These are phyloP conservation scores for Hanseniaspora gamundiae DNA, from an alignment of 1,139 yeast species.

Conservation along the genomic window DNA sequence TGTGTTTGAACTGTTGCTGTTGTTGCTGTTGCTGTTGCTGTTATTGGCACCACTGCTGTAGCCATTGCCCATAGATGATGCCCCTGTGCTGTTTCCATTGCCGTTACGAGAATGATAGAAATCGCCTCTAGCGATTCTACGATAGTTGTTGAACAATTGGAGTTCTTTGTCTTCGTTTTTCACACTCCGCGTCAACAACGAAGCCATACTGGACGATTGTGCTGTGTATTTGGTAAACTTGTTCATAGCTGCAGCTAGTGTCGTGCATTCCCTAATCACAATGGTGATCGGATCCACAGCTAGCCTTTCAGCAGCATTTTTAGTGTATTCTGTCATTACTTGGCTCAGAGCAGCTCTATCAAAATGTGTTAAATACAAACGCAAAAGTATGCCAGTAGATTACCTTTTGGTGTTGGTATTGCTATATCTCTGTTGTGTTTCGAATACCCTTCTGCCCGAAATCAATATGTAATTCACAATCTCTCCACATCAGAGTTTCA, in stretches of 20 bases:
- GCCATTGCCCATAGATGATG: neutral
- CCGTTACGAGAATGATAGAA: neutral
- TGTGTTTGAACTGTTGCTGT: constrained; percentile 17
- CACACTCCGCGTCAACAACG: neutral
- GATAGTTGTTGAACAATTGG: constrained; percentile 1
- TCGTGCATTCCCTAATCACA: constrained; percentile 46
- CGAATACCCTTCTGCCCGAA: too few species aligned
- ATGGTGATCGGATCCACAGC: constrained; percentile 42
- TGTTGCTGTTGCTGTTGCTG: constrained; percentile 12
- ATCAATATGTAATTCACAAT: too few species aligned
- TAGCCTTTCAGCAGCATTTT: neutral
- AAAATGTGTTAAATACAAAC: neutral
- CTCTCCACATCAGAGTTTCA: too few species aligned
- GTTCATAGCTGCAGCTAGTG: constrained; percentile 45
- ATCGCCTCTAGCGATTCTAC: neutral
- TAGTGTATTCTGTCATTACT: neutral
- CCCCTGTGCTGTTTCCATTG: constrained; percentile 3
- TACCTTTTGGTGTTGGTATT: too few species aligned
- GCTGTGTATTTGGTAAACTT: constrained; percentile 16
- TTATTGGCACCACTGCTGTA: neutral
- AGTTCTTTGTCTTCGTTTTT: constrained; percentile 1
- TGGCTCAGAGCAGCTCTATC: neutral
- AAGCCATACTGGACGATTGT: neutral
- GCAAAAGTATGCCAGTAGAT: neutral
- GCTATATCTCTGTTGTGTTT: too few species aligned